Base-by-base conservation (phyloP, 2,329 filamentous ascomycete genomes). In the Epichloe uncinata region DNA sequence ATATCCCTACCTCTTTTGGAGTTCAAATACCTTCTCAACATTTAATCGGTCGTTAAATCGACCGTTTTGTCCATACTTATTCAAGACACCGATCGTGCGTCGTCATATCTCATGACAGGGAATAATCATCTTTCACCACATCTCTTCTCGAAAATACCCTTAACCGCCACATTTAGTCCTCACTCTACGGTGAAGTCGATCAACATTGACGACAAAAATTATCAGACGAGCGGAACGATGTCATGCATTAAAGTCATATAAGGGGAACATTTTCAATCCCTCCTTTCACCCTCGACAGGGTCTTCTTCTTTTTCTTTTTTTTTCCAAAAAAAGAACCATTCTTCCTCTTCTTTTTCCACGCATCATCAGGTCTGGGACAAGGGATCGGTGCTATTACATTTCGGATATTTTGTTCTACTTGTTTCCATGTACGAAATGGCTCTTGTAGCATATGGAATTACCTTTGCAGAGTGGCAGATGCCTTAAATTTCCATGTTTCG, bases 1-100 rank as follows among this genome's bases (percentile, higher is more conserved):
- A 58, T 63, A 57, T 57, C 55, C 9, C 5, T 59, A 63, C 60
- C 55, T 58, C 59, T 56, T 52, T 22, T 54, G 62, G 63, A 63
- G 63, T 64, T 65, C 60, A 58, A 26, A 51, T 48, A n/a, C 38
- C 55, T 53, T 51, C 53, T 52, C 47, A 45, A 41, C n/a, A 3
- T 12, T 45, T 38, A 40, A 40, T 30, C 11, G 42, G 36, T 49
- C 34, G 15, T 50, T 12, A 8, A 18, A 18, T 33, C 45, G 34
- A 20, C 38, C 34, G 34, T 36, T 16, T 40, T 41, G 9, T 40
- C 45, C 15, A 34, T 16, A 18, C 9, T 20, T 34, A 44, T 34
- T 34, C 30, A 30, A 44, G 22, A 44, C 20, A 30, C 46, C 46
- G 49, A 54, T 30, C 53, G 48, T 52, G 54, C 48, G 16, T 43